These are phyloP conservation scores for Nitzschia inconspicua DNA, from an alignment of 108 stramenopile genomes.

Conservation along the genomic window DNA sequence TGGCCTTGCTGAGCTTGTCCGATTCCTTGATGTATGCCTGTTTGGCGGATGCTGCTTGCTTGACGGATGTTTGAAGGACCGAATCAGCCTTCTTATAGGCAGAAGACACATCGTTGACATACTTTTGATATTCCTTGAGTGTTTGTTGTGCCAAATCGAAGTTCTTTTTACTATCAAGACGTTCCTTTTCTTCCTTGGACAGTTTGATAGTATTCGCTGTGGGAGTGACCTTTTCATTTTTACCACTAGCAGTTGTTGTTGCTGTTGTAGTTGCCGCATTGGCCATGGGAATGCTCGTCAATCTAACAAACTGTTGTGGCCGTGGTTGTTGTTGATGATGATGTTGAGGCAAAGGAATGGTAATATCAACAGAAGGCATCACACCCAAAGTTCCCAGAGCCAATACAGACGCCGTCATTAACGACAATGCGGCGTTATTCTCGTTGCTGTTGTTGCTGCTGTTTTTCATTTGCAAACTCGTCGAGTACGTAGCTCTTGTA, in stretches of 20 bases:
- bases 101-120: conserved; percentile 12
- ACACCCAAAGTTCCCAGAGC: conserved; percentile 7
- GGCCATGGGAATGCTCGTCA: background rate
- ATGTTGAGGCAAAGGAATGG: background rate
- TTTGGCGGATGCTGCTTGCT: conserved; percentile 15
- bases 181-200: conserved; percentile 16
- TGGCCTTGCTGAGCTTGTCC: conserved; percentile 23
- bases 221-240: background rate
- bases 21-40: conserved; percentile 3
- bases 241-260: background rate
- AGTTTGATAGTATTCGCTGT: conserved; percentile 6
- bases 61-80: conserved; percentile 12
- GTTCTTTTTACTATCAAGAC: conserved; percentile 7
- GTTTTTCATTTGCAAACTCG: no score
- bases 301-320: no score
- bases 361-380: background rate
- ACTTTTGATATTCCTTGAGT: conserved; percentile 25
- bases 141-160: conserved; percentile 14
- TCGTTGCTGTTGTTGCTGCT: background rate
- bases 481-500: no score
- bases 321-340: background rate
- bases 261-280: no score
- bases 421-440: conserved; percentile 13
- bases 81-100: conserved; percentile 18
- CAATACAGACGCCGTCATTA: conserved; percentile 16